These are phyloP conservation scores for Diplosphaera chodatii DNA, from an alignment of 139 green algal genomes.

Conservation along the genomic window DNA sequence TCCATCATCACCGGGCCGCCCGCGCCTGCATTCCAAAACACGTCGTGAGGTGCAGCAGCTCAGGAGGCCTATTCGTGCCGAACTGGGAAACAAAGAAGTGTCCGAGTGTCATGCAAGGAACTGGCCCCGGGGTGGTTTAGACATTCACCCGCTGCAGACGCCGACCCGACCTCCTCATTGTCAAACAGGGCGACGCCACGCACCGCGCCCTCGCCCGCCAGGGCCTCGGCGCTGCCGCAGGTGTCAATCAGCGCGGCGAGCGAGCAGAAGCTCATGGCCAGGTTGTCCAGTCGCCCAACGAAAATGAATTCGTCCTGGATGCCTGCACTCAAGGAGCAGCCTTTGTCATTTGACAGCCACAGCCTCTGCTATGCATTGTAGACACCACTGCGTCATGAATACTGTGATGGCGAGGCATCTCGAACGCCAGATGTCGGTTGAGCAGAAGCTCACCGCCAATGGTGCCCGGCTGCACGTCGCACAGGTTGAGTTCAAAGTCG, in stretches of 20 bases:
- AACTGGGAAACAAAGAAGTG: no score
- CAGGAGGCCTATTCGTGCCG: no score
- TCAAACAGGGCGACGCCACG: conserved; percentile 89
- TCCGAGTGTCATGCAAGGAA: no score
- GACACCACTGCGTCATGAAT: no score
- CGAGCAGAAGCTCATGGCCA: conserved; percentile 71
- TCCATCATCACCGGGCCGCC: conserved; percentile 85
- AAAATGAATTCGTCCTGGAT: conserved; percentile 82
- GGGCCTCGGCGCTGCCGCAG: conserved; percentile 12
- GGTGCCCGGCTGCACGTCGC: conserved; percentile 75
- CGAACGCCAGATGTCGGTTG: no score
- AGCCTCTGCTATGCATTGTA: no score
- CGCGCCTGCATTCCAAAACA: conserved; percentile 10
- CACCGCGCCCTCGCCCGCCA: conserved; percentile 63
- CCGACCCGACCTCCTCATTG: conserved; percentile 88
- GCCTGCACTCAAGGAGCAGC: conserved; percentile 36
- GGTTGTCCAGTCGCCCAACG: conserved; percentile 90
- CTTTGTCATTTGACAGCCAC: neutral
- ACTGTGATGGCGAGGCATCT: no score
- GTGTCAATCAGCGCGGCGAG: conserved; percentile 66
- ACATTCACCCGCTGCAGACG: conserved; percentile 61
- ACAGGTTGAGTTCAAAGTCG: conserved; percentile 95
- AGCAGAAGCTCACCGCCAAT: conserved; percentile 27
- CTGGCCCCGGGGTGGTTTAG: no score
- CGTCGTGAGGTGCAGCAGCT: no score